Conservation (phyloP, 495 filamentous ascomycete genomes). For the Hypoxylon cercidicola region DNA sequence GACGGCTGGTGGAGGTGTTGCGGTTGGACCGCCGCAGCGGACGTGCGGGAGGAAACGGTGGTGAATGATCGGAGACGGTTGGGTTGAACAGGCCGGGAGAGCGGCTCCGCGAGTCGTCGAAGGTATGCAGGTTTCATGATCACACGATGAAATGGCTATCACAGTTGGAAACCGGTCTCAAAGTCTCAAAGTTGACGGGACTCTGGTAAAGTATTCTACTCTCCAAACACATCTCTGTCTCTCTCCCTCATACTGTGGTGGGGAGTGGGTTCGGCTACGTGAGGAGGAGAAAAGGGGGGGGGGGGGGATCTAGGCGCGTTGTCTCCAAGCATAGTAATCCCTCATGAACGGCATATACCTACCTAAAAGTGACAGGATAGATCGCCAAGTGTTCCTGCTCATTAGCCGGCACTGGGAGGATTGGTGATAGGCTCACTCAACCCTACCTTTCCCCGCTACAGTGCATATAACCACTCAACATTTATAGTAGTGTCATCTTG, state of each 20-base stretch:
- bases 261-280: conserved; percentile 26
- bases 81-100: conserved; percentile 22
- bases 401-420: conserved; percentile 37
- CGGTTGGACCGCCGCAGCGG: conserved; percentile 27
- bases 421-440: conserved; percentile 11
- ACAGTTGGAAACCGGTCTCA: conserved; percentile 20
- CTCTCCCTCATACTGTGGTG: background rate
- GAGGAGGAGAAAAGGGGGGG: too few relatives aligned
- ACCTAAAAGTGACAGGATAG: conserved; percentile 27
- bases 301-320: conserved; percentile 3
- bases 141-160: conserved; percentile 7
- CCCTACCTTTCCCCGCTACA: conserved; percentile 20
- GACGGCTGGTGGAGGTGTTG: conserved; percentile 20
- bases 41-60: conserved; percentile 23
- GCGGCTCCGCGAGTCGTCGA: conserved; percentile 27
- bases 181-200: conserved; percentile 9
- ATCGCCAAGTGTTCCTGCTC: conserved; percentile 13
- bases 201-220: background rate
- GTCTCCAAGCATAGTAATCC: background rate
- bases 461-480: conserved; percentile 28
- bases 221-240: too few relatives aligned
- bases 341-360: conserved; percentile 24
- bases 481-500: background rate
- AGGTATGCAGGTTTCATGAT: conserved; percentile 33
- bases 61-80: conserved; percentile 26